Conservation (phyloP, 1,284 basidiomycete species). For the Singerocomus inundabilis region DNA sequence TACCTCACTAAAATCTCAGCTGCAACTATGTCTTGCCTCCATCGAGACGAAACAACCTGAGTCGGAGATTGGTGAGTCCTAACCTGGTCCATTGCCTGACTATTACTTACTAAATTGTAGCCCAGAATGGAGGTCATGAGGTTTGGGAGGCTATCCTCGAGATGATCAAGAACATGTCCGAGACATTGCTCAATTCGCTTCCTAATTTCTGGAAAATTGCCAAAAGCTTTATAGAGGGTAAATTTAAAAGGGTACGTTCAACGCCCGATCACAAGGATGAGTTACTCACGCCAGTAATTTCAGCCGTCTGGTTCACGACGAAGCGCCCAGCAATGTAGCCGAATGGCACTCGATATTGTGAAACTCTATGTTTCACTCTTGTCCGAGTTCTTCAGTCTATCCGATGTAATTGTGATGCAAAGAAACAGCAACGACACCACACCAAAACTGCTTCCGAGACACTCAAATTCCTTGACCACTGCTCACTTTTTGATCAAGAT, state of each 20-base stretch:
- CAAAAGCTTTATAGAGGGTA: conserved; percentile 88
- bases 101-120: conserved; percentile 25
- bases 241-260: conserved; percentile 73
- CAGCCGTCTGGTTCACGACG: conserved; percentile 49
- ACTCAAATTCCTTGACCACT: conserved; percentile 82
- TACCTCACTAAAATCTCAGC: conserved; percentile 48
- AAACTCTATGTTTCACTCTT: conserved; percentile 85
- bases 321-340: conserved; percentile 80
- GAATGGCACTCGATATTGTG: conserved; percentile 90
- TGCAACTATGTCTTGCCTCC: conserved; percentile 55
- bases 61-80: conserved; percentile 55
- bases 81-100: neutral
- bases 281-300: neutral
- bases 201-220: conserved; percentile 95
- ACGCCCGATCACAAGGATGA: neutral
- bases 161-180: conserved; percentile 70
- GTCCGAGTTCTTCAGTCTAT: conserved; percentile 89
- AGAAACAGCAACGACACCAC: conserved; percentile 23
- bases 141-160: conserved; percentile 82
- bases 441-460: conserved; percentile 69
- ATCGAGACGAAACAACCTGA: conserved; percentile 68
- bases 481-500: conserved; percentile 80
- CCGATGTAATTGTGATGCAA: conserved; percentile 66
- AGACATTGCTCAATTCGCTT: conserved; percentile 67
- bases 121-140: conserved; percentile 62